phyloP scores from a whole-genome alignment of 208 protist genomes.

The Acanthamoeba triangularis region DNA sequence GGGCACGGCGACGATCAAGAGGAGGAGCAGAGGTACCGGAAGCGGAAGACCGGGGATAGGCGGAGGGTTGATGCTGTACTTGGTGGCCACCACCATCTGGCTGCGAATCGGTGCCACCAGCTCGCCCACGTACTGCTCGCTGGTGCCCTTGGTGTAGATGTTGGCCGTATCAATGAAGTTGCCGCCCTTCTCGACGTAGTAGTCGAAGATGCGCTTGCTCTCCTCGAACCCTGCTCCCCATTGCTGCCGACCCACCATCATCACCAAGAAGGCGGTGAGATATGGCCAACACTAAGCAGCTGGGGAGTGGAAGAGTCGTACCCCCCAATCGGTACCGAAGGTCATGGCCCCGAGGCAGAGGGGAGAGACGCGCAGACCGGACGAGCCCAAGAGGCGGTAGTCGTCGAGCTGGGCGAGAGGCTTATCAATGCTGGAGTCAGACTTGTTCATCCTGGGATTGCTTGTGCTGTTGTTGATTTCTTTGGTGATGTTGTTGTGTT shows the following conservation, averaged over 20 bases:
- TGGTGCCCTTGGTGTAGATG: conserved; percentile 12
- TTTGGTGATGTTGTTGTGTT: no score
- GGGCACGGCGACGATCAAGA: not conserved
- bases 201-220: conserved; percentile 63
- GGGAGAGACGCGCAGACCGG: conserved; percentile 18
- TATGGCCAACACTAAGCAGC: not conserved
- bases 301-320: not conserved
- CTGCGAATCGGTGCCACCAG: conserved; percentile 4
- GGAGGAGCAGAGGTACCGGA: not conserved
- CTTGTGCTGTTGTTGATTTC: not conserved
- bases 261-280: not conserved
- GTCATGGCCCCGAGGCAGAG: conserved; percentile 60
- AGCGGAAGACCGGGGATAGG: not conserved
- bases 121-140: conserved; percentile 43
- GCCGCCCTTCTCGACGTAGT: conserved; percentile 38
- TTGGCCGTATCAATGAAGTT: conserved; percentile 73
- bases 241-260: not conserved
- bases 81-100: conserved; percentile 63
- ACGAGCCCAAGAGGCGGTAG: not conserved
- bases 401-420: conserved; percentile 28
- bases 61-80: conserved; percentile 1
- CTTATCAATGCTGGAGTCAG: not conserved
- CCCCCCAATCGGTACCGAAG: not conserved
- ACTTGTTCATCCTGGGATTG: not conserved
- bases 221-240: not conserved